phyloP scores from a whole-genome alignment of 768 basidiomycete species.

The Rhizopogon roseolus region DNA sequence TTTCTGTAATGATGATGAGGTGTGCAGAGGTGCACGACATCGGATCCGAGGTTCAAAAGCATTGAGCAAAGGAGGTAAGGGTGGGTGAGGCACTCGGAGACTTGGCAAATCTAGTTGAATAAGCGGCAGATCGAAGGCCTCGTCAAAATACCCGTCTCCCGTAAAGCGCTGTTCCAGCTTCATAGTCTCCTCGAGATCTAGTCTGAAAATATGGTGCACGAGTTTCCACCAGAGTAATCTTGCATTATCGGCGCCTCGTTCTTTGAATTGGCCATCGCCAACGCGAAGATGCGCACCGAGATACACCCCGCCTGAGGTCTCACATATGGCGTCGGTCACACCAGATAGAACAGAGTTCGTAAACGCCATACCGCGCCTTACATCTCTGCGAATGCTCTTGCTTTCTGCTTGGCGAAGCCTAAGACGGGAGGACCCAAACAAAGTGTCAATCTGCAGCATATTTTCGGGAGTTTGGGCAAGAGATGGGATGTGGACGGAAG shows the following conservation, averaged over 20 bases:
- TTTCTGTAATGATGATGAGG: conserved; percentile 19
- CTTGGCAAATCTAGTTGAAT: conserved; percentile 16
- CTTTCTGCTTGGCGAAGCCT: conserved; percentile 40
- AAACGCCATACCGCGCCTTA: conserved; percentile 57
- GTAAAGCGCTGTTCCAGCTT: conserved; percentile 17
- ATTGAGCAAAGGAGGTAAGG: conserved; percentile 19
- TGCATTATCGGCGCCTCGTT: conserved; percentile 35
- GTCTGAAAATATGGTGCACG: conserved; percentile 41
- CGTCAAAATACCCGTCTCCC: not conserved
- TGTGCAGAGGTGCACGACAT: conserved; percentile 40
- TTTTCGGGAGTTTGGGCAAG: conserved; percentile 38
- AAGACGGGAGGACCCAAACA: conserved; percentile 74
- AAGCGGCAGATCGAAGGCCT: conserved; percentile 10
- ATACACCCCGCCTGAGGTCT: conserved; percentile 42
- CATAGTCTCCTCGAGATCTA: conserved; percentile 32
- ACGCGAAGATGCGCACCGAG: conserved; percentile 65
- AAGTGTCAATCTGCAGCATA: conserved; percentile 65
- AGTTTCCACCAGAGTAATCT: conserved; percentile 54
- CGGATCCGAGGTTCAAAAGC: conserved; percentile 5
- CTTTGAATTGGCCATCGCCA: conserved; percentile 61
- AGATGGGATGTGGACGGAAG: conserved; percentile 37
- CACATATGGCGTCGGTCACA: conserved; percentile 40
- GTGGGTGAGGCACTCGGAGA: conserved; percentile 21
- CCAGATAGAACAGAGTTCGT: conserved; percentile 41
- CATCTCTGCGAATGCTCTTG: conserved; percentile 35